Evolutionary conservation across 176 grass and related monocot species (phyloP).

Genomic region (Raddia guianensis): DNA sequence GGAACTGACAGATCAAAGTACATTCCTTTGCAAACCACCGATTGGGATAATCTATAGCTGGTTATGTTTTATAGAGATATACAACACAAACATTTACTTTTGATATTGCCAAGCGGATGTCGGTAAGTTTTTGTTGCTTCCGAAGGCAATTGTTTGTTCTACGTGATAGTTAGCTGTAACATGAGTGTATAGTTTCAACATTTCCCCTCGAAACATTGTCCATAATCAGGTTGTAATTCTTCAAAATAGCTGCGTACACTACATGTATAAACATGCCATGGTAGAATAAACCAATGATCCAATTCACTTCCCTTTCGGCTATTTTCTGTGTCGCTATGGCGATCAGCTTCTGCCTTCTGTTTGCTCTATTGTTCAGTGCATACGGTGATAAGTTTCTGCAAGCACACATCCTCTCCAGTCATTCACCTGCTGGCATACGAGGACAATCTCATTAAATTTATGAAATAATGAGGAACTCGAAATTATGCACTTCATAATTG

Average conservation of each 20-base stretch:
- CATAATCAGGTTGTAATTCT: constrained; percentile 48
- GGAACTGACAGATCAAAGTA: constrained; percentile 69
- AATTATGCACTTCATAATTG: too few species aligned
- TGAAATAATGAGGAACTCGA: too few species aligned
- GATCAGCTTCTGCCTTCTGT: neutral
- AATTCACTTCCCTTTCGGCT: neutral
- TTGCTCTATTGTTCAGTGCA: too few species aligned
- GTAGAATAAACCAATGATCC: constrained; percentile 36
- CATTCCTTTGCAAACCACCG: constrained; percentile 56
- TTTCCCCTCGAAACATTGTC: constrained; percentile 26
- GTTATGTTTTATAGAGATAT: constrained; percentile 51
- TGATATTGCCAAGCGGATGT: constrained; percentile 50
- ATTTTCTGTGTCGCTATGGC: neutral
- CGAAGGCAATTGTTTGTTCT: constrained; percentile 45
- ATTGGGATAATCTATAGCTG: constrained; percentile 62
- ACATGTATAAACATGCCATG: constrained; percentile 53
- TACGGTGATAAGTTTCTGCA: too few species aligned
- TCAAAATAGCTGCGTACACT: constrained; percentile 36
- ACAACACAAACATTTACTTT: constrained; percentile 58
- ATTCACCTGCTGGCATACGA: too few species aligned
- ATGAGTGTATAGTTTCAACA: constrained; percentile 55
- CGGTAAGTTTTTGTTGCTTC: constrained; percentile 53
- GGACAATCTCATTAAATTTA: too few species aligned
- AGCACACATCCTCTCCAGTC: neutral
- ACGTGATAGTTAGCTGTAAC: constrained; percentile 43